phyloP scores from a whole-genome alignment of 345 rosid genomes.

The Hypericum perforatum region DNA sequence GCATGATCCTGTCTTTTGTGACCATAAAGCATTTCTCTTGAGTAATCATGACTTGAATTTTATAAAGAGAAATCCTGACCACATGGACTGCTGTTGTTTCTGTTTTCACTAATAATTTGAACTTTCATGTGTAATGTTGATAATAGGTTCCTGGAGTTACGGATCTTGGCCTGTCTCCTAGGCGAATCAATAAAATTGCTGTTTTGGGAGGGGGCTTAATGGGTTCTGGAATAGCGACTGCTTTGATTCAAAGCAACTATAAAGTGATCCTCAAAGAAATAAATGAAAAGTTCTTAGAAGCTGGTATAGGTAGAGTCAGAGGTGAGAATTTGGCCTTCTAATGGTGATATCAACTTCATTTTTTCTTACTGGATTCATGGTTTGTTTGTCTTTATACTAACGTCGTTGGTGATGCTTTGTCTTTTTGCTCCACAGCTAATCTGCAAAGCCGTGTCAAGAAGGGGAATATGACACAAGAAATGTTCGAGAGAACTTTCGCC shows the following conservation, averaged over 20 bases:
- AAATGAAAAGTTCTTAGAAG: slow-evolving; percentile 73
- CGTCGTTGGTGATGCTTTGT: slow-evolving; percentile 10
- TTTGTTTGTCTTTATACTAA: slow-evolving; percentile 1
- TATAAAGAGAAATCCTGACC: no score
- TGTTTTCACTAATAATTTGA: background rate
- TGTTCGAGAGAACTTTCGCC: slow-evolving; percentile 69
- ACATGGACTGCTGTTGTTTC: slow-evolving; percentile 1
- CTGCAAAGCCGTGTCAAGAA: slow-evolving; percentile 83
- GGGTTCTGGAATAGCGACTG: slow-evolving; percentile 99
- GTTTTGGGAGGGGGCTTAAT: slow-evolving; percentile 92
- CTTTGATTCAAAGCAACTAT: slow-evolving; percentile 69
- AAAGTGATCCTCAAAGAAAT: slow-evolving; percentile 85
- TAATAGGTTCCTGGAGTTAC: slow-evolving; percentile 81
- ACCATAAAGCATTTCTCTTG: no score
- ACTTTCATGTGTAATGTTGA: no score
- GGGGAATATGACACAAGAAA: slow-evolving; percentile 66
- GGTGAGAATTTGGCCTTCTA: slow-evolving; percentile 29
- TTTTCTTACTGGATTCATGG: background rate
- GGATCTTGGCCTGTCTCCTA: slow-evolving; percentile 63
- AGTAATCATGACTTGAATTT: no score
- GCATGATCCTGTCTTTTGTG: no score
- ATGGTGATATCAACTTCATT: background rate
- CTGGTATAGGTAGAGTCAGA: slow-evolving; percentile 76
- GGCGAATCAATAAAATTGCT: slow-evolving; percentile 69
- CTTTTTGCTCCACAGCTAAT: slow-evolving; percentile 46